Percentiles rank a stretch among this genome's conserved stretches.
These are phyloP conservation scores for Trichosporon inkin DNA, from an alignment of 1,284 basidiomycete species.

Conservation along the genomic window DNA sequence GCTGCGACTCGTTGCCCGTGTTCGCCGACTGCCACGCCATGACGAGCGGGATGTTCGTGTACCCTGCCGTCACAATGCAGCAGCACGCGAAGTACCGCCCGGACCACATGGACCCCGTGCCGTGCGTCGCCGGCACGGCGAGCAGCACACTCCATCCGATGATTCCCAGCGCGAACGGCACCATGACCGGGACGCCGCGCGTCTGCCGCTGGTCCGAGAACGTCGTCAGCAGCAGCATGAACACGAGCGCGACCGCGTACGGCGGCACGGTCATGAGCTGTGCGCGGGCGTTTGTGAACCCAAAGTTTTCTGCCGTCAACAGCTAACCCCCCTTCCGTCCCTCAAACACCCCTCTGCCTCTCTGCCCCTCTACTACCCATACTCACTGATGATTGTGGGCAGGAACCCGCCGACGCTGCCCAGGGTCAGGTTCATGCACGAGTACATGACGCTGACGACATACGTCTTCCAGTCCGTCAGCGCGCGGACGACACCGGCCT, in stretches of 20 bases:
- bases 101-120: conserved; percentile 32
- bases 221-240: conserved; percentile 63
- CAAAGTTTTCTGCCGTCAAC: conserved; percentile 29
- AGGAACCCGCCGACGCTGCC: conserved; percentile 77
- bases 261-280: conserved; percentile 51
- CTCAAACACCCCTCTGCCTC: not conserved
- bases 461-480: conserved; percentile 61
- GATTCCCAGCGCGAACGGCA: conserved; percentile 48
- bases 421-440: conserved; percentile 67
- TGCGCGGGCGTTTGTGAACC: conserved; percentile 52
- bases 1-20: conserved; percentile 40
- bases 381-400: conserved; percentile 65
- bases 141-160: conserved; percentile 51
- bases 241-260: conserved; percentile 51
- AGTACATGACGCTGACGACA: conserved; percentile 59
- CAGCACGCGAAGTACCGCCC: conserved; percentile 50
- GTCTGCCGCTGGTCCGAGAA: conserved; percentile 67
- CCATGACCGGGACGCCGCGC: conserved; percentile 54
- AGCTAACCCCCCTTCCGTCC: not conserved
- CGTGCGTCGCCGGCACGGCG: conserved; percentile 34
- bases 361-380: not conserved
- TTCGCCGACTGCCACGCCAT: conserved; percentile 32
- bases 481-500: conserved; percentile 56
- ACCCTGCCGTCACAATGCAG: conserved; percentile 48
- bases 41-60: conserved; percentile 46